Evolutionary conservation across 2,329 filamentous ascomycete species (phyloP), one percentile per base, ranked within the genome.

Genomic region (Lecanicillium sp.): DNA sequence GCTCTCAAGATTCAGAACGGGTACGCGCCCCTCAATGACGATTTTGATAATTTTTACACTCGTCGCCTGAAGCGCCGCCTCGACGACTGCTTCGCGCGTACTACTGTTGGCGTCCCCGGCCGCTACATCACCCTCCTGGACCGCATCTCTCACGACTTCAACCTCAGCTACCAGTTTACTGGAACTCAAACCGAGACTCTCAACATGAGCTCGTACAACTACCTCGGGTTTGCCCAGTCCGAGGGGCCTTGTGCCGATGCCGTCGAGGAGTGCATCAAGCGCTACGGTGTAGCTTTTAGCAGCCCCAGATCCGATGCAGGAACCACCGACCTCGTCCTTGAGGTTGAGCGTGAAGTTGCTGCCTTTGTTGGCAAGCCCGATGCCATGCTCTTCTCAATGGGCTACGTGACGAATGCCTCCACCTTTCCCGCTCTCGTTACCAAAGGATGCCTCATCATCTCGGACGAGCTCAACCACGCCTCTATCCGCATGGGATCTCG

Each of bases 141-240:
- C 61, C 87, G 92, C 55, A 83, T 79, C 51, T 94, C 89, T 3
- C 77, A 90, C 56, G 87, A 98, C 58, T 88, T 87, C 70, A 98
- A 98, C 66, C 75, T 83, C 54, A 82, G 84, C 42, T 98, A 95
- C 69, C 78, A 85, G 58, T 81, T 88, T 61, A 89, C 86, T 2
- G 92, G 92, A 42, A 94, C 87, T 34, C 83, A 79, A 43, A 97
- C 90, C 2, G 87, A 98, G 63, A 97, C 92, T 0, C 70, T 98
- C 53, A 98, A 98, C 66, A 84, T 98, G 83, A 96, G 90, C 68
- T 98, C 92, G 2, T 98, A 98, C 74, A 98, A 98, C 65, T 98
- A 98, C 59, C 84, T 98, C 17, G 92, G 92, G 31, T 98, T 98
- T 54, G 92, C 92, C 37, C 92, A 98, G 61, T 96, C 92, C 0